phyloP scores from a whole-genome alignment of 2,329 filamentous ascomycete species.

The Xylariaceae sp. region DNA sequence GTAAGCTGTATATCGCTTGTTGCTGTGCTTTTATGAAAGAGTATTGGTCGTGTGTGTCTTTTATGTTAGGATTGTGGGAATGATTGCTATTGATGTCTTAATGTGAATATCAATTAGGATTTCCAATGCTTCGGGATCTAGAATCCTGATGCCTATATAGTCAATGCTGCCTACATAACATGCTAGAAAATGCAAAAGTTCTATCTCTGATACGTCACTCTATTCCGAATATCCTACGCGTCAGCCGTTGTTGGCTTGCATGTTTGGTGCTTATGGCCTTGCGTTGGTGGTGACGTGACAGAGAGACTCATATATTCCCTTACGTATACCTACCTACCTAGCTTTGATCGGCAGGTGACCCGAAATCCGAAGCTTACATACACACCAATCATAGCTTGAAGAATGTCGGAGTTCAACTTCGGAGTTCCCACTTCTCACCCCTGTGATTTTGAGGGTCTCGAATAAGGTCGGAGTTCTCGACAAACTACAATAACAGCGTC shows the following conservation, averaged over 20 bases:
- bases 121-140: conserved; percentile 2
- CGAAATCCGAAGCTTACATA: conserved; percentile 25
- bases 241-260: conserved; percentile 15
- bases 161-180: neutral
- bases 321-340: conserved; percentile 4
- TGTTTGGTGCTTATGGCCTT: conserved; percentile 16
- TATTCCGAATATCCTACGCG: conserved; percentile 9
- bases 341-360: conserved; percentile 23
- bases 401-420: conserved; percentile 28
- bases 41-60: neutral
- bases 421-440: conserved; percentile 15
- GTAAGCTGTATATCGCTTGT: neutral
- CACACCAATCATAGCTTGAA: conserved; percentile 28
- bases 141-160: conserved; percentile 13
- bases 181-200: neutral
- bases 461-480: conserved; percentile 14
- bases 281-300: conserved; percentile 15
- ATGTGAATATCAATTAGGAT: neutral
- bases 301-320: conserved; percentile 3
- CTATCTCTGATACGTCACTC: neutral
- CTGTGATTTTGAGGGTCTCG: conserved; percentile 3
- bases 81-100: conserved; percentile 1
- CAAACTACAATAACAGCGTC: conserved; percentile 27
- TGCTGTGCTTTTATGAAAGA: neutral
- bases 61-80: neutral